Conservation (phyloP, 495 filamentous ascomycete genomes). For the Aspergillus steynii region DNA sequence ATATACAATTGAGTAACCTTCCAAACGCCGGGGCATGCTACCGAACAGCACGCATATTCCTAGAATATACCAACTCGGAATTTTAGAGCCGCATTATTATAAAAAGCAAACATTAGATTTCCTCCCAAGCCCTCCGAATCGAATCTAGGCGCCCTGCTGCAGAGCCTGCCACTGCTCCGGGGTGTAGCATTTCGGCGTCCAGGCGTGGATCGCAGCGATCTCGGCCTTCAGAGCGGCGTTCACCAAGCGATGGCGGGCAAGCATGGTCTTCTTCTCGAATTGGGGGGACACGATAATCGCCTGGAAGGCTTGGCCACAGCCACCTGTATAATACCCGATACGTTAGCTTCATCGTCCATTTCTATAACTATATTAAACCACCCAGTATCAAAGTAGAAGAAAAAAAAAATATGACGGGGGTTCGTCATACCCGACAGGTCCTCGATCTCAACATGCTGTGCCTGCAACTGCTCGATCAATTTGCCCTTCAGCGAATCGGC, state of each 20-base stretch:
- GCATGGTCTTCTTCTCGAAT: slow-evolving; percentile 83
- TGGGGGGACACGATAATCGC: slow-evolving; percentile 85
- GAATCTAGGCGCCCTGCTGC: slow-evolving; percentile 35
- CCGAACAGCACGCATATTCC: slow-evolving; percentile 17
- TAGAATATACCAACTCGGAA: slow-evolving; percentile 17
- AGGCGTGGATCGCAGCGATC: slow-evolving; percentile 95
- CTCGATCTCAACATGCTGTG: slow-evolving; percentile 84
- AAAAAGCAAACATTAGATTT: slow-evolving; percentile 1
- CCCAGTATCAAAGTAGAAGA: neutral
- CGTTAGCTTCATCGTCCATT: slow-evolving; percentile 3
- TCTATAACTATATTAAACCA: neutral
- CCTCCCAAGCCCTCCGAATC: neutral
- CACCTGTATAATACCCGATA: slow-evolving; percentile 53
- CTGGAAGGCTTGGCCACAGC: slow-evolving; percentile 94
- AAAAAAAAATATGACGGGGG: neutral
- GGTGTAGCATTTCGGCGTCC: slow-evolving; percentile 95
- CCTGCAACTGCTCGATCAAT: slow-evolving; percentile 70
- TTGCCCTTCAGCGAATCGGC: slow-evolving; percentile 65
- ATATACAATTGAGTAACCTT: slow-evolving; percentile 17
- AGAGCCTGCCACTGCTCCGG: slow-evolving; percentile 88
- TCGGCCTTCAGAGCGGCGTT: slow-evolving; percentile 88
- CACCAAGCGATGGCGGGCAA: slow-evolving; percentile 86
- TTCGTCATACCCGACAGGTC: slow-evolving; percentile 79
- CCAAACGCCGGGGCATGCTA: slow-evolving; percentile 21
- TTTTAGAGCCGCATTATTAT: neutral